Conservation (phyloP, 208 protist genomes). For the Acanthamoeba lenticulata region DNA sequence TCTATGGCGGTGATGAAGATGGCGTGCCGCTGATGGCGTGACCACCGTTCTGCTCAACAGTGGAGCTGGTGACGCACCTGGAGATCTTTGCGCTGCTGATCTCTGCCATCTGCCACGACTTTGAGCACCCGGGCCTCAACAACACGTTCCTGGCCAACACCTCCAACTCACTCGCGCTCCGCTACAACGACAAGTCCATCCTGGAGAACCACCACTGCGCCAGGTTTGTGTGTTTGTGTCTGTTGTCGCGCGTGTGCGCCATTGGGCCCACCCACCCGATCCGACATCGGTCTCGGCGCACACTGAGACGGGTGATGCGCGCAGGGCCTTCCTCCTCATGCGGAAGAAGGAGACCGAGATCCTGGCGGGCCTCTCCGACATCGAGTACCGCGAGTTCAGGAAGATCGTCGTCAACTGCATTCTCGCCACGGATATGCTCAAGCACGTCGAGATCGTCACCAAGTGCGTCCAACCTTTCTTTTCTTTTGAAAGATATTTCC, state of each 20-base stretch:
- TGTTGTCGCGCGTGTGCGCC: background rate
- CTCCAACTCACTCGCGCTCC: slow-evolving; percentile 89
- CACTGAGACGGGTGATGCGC: background rate
- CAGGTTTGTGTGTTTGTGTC: background rate
- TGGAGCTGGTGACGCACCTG: slow-evolving; percentile 70
- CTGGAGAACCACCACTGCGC: slow-evolving; percentile 85
- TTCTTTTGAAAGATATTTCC: background rate
- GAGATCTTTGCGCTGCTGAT: slow-evolving; percentile 93
- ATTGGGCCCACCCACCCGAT: too few relatives aligned
- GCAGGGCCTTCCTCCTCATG: background rate
- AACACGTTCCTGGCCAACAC: slow-evolving; percentile 96
- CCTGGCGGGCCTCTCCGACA: slow-evolving; percentile 46
- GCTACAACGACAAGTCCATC: slow-evolving; percentile 84
- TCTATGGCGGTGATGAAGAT: too few relatives aligned
- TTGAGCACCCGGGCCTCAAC: slow-evolving; percentile 96
- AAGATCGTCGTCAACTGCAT: slow-evolving; percentile 75
- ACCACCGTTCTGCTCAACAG: background rate
- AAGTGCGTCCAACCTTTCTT: slow-evolving; percentile 14
- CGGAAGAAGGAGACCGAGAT: slow-evolving; percentile 67
- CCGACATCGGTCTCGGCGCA: background rate
- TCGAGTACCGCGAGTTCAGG: slow-evolving; percentile 71
- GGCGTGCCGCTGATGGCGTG: background rate
- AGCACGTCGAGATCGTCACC: slow-evolving; percentile 74
- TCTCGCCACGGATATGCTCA: slow-evolving; percentile 82
- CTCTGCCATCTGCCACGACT: slow-evolving; percentile 95